These are phyloP conservation scores for Aspergillus sp. DNA, from an alignment of 2,329 filamentous ascomycete genomes.

Conservation along the genomic window DNA sequence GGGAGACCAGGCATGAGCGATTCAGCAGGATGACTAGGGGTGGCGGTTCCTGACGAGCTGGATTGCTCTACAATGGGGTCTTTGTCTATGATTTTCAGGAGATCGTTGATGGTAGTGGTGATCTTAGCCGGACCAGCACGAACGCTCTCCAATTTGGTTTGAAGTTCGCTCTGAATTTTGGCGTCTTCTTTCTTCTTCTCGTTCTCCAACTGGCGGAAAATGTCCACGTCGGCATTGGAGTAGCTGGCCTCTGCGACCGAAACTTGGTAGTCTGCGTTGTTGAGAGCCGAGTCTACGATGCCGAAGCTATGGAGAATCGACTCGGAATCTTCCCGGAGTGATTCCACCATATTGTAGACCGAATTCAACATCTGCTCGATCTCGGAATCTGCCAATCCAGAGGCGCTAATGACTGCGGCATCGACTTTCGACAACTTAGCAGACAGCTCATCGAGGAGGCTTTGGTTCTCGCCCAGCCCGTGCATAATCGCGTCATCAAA, in stretches of 20 bases:
- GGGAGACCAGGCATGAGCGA: constrained; percentile 25
- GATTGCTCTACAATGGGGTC: constrained; percentile 21
- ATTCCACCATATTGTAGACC: constrained; percentile 37
- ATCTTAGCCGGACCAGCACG: constrained; percentile 40
- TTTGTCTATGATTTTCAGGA: constrained; percentile 38
- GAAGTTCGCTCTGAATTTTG: constrained; percentile 44
- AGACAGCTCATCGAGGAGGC: constrained; percentile 50
- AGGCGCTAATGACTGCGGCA: constrained; percentile 30
- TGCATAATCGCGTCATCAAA: constrained; percentile 53
- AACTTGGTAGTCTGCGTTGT: constrained; percentile 53
- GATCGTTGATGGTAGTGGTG: constrained; percentile 35
- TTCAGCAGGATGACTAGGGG: constrained; percentile 12
- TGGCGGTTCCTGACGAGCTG: constrained; percentile 9
- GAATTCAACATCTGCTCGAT: constrained; percentile 40
- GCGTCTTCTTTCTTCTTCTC: constrained; percentile 52
- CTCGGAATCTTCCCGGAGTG: constrained; percentile 45
- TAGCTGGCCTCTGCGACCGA: constrained; percentile 54
- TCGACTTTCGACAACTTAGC: constrained; percentile 43
- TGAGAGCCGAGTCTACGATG: constrained; percentile 50
- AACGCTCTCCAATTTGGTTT: constrained; percentile 43
- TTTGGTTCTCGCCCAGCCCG: constrained; percentile 53
- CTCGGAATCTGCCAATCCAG: constrained; percentile 35
- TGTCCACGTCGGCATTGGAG: constrained; percentile 42
- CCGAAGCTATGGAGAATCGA: constrained; percentile 49
- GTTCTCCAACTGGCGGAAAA: constrained; percentile 43